Evolutionary conservation across 352 stramenopile species (phyloP), one percentile per base, ranked within the genome.

Genomic region (Globisporangium irregulare): DNA sequence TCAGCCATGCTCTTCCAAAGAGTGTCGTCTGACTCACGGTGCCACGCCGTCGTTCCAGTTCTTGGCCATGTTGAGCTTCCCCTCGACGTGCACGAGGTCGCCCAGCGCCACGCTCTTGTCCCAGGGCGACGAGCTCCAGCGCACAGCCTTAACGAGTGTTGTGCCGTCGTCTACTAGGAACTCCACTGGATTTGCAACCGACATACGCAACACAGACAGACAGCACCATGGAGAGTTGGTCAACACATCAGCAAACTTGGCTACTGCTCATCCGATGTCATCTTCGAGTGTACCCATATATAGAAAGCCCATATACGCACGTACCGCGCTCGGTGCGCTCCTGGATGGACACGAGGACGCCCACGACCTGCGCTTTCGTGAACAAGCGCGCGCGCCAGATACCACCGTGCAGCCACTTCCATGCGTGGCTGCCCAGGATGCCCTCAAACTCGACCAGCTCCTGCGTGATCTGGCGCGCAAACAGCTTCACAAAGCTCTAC

Each of bases 121-220:
- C 71, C 68, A 73, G 20, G 64, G 46, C 1, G 24, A 38, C 50
- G 72, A 56, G 27, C 63, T 71, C 81, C 82, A 95, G 10, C 78
- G 63, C 46, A 90, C 86, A 1, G 78, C 77, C 53, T 82, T 86
- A 32, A 92, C 60, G 20, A 91, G 73, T 8, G 68, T 84, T 25
- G 85, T 89, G 51, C 87, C 87, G 55, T 95, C 87, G 59, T 95
- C 87, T 2, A 95, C 50, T 10, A 87, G 68, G 27, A 90, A 74
- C 67, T 95, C 87, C 62, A 91, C 87, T 93, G 51, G 15, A 4
- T 43, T 36, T 32, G 59, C 1, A 4, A 20, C 38, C 14, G 34
- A 8, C n/a, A 27, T 24, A 27, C 3, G 43, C 14, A 12, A 4
- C 27, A 32, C 27, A 32, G 27, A 32, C 20, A 59, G 8, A 51